These are phyloP conservation scores for Globisporangium mamillatum DNA, from an alignment of 352 stramenopile genomes.

Conservation along the genomic window DNA sequence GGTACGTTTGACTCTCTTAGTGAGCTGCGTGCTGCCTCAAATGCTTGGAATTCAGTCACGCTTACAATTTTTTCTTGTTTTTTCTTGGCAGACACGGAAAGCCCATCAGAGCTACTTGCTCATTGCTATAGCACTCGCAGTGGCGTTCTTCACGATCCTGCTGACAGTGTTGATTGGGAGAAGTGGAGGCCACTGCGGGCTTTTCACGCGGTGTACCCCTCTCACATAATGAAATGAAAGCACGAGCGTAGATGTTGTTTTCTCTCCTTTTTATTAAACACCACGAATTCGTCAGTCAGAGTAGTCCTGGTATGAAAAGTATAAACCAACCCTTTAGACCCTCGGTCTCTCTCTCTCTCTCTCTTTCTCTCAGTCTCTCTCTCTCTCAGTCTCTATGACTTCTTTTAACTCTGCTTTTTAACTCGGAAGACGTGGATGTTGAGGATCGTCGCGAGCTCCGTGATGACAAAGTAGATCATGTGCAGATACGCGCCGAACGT, in stretches of 20 bases:
- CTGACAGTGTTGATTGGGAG: not conserved
- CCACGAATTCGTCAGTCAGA: conserved; percentile 2
- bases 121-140: conserved; percentile 9
- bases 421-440: conserved; percentile 83
- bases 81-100: conserved; percentile 27
- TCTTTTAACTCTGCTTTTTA: conserved; percentile 59
- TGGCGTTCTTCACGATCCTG: conserved; percentile 5
- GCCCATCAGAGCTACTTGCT: conserved; percentile 22
- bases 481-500: conserved; percentile 65
- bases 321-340: not conserved
- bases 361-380: not conserved
- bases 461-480: conserved; percentile 84
- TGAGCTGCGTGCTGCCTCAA: not conserved
- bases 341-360: not conserved
- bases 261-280: conserved; percentile 6
- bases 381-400: not conserved
- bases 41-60: not conserved
- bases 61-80: not conserved
- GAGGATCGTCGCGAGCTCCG: conserved; percentile 70
- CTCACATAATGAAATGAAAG: conserved; percentile 11
- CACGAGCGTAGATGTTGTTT: not conserved
- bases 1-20: conserved; percentile 28
- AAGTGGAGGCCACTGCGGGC: conserved; percentile 9
- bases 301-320: not conserved
- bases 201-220: conserved; percentile 13